Base-by-base conservation (phyloP, 73 alveolate genomes). In the Durusdinium trenchii region DNA sequence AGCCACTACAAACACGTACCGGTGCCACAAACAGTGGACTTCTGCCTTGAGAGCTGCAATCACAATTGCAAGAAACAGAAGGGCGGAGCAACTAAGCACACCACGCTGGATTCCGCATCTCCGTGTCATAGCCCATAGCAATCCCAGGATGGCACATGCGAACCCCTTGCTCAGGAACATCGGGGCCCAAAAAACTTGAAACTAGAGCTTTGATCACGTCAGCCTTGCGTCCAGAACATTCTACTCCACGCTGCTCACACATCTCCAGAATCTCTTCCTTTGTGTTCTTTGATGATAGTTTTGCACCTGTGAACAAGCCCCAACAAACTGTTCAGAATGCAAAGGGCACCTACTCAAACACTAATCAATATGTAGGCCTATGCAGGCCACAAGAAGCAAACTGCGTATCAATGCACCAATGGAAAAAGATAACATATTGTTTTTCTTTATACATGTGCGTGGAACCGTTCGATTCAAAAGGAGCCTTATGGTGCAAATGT, bases 81-180 rank as follows among this genome's bases (percentile, higher is more conserved):
- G n/a, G n/a, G n/a, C n/a, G n/a, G n/a, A n/a, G n/a, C n/a, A n/a
- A 12, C 48, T 82, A 71, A 82, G 67, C 20, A 16, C 10, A 47
- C 3, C 54, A 32, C 98, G 99, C 99, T 23, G 99, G 99, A 36
- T 94, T 94, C 23, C 93, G 93, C 84, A 94, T 6, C 50, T 60
- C 64, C 38, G 90, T 64, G 45, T 94, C 99, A 47, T 94, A 94
- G 42, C 99, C 99, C 91, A 94, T 76, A 28, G 99, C 99, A 28
- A 94, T 75, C 30, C 99, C 99, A 20, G 99, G 99, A 40, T 94
- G 99, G 83, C 94, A 84, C 94, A 84, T 47, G 60, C 98, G 98
- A 1, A 91, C 94, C 28, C 99, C 99, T 7, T 76, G 83, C 32
- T 51, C 57, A 0, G 99, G 99, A 38, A 94, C 54, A 42, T 50